phyloP scores from a whole-genome alignment of 495 filamentous ascomycete species.

The Penicillium fimorum region DNA sequence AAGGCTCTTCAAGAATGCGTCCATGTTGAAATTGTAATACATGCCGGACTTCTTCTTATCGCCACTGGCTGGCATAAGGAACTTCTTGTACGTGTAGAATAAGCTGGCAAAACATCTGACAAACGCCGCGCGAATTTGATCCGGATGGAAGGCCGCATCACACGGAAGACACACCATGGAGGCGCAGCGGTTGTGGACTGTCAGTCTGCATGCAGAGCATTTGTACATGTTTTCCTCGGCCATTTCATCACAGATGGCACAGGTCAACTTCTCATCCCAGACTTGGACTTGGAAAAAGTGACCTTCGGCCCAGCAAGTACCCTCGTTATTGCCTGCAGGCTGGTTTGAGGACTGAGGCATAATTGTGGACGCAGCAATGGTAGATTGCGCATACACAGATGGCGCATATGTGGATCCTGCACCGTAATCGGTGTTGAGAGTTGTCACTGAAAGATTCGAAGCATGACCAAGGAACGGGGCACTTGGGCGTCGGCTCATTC shows the following conservation, averaged over 20 bases:
- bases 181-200: constrained; percentile 78
- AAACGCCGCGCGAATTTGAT: constrained; percentile 89
- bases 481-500: constrained; percentile 76
- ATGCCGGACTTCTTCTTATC: constrained; percentile 86
- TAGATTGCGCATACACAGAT: constrained; percentile 93
- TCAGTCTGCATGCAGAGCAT: constrained; percentile 74
- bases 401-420: constrained; percentile 84
- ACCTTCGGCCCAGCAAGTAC: constrained; percentile 87
- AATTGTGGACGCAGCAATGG: constrained; percentile 95
- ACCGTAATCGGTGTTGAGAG: constrained; percentile 70
- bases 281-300: constrained; percentile 79
- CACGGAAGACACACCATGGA: constrained; percentile 82
- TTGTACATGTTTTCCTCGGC: constrained; percentile 87
- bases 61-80: constrained; percentile 66
- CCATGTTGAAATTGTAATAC: constrained; percentile 92
- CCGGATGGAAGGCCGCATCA: constrained; percentile 82
- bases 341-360: constrained; percentile 89
- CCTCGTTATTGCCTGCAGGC: constrained; percentile 82
- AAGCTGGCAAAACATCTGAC: constrained; percentile 91
- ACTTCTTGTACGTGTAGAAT: constrained; percentile 93
- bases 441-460: constrained; percentile 79
- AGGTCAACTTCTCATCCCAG: constrained; percentile 66
- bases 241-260: constrained; percentile 85
- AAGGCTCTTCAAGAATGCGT: constrained; percentile 84
- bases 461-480: constrained; percentile 80